Percentiles rank a stretch among this genome's conserved stretches.
Evolutionary conservation across 257 asterid genomes (phyloP).

Genomic region (Henckelia pumila): DNA sequence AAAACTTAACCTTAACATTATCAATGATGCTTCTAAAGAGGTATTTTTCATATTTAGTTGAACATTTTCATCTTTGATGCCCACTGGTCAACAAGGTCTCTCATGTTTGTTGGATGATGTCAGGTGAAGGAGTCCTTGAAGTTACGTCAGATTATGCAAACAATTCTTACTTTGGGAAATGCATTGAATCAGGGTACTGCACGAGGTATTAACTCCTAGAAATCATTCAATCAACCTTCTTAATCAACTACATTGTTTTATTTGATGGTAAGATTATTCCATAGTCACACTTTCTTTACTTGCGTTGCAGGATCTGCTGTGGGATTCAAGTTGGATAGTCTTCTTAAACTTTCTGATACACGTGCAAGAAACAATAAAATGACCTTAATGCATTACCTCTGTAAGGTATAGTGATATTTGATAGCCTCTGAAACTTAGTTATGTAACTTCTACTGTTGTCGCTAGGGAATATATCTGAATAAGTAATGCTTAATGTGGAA

Average conservation of each 20-base stretch:
- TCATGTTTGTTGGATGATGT: conserved; percentile 30
- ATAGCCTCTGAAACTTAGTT: not conserved
- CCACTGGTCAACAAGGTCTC: conserved; percentile 24
- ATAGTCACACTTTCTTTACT: conserved; percentile 24
- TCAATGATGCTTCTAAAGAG: conserved; percentile 85
- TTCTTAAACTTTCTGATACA: conserved; percentile 95
- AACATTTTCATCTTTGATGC: conserved; percentile 23
- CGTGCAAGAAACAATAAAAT: conserved; percentile 97
- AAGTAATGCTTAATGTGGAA: too few relatives aligned
- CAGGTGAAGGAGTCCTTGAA: conserved; percentile 88
- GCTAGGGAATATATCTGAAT: not conserved
- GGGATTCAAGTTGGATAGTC: conserved; percentile 97
- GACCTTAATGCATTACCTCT: conserved; percentile 97
- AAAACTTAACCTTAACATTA: conserved; percentile 62
- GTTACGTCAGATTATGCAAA: conserved; percentile 94
- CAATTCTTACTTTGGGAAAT: conserved; percentile 93
- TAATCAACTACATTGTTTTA: conserved; percentile 14
- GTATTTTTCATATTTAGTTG: conserved; percentile 37
- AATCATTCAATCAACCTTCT: conserved; percentile 14
- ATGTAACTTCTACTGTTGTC: too few relatives aligned
- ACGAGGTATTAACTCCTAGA: conserved; percentile 57
- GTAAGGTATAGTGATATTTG: conserved; percentile 63
- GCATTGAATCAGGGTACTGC: conserved; percentile 98
- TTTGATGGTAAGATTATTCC: conserved; percentile 19
- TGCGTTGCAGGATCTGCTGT: conserved; percentile 80